A percentile compares a stretch with the other conserved stretches of the same genome.
Conservation (phyloP, 257 asterid species). For the Solanum chiquidenum region DNA sequence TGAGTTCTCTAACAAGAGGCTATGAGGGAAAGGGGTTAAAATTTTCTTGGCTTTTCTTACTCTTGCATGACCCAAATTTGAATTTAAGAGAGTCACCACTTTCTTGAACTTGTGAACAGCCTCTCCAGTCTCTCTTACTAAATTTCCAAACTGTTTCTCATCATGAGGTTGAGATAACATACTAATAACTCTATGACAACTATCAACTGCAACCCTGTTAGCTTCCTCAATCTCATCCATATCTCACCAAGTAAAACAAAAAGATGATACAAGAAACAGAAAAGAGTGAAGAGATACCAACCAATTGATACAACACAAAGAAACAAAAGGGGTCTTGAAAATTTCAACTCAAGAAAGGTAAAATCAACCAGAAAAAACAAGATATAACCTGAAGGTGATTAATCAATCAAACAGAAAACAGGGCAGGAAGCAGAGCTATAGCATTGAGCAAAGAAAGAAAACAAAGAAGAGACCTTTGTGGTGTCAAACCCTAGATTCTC, state of each 20-base stretch:
- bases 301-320: neutral
- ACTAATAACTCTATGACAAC: conserved; percentile 69
- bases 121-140: conserved; percentile 56
- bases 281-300: neutral
- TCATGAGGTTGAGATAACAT: conserved; percentile 45
- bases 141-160: conserved; percentile 36
- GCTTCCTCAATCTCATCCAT: conserved; percentile 80
- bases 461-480: conserved; percentile 9
- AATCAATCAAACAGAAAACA: neutral
- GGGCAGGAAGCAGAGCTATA: neutral
- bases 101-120: conserved; percentile 62
- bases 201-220: conserved; percentile 66
- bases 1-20: conserved; percentile 52
- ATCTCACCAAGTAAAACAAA: conserved; percentile 1
- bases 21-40: conserved; percentile 40
- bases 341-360: neutral
- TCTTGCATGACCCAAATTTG: conserved; percentile 77
- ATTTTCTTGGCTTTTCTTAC: conserved; percentile 45
- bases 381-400: conserved; percentile 7
- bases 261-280: neutral
- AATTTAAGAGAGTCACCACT: conserved; percentile 57
- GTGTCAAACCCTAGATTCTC: conserved; percentile 49
- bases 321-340: neutral
- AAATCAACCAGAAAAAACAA: neutral
- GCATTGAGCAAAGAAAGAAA: neutral